A percentile compares a stretch with the other conserved stretches of the same genome.
phyloP scores from a whole-genome alignment of 2,329 filamentous ascomycete genomes.

The Stachybotrys elegans region DNA sequence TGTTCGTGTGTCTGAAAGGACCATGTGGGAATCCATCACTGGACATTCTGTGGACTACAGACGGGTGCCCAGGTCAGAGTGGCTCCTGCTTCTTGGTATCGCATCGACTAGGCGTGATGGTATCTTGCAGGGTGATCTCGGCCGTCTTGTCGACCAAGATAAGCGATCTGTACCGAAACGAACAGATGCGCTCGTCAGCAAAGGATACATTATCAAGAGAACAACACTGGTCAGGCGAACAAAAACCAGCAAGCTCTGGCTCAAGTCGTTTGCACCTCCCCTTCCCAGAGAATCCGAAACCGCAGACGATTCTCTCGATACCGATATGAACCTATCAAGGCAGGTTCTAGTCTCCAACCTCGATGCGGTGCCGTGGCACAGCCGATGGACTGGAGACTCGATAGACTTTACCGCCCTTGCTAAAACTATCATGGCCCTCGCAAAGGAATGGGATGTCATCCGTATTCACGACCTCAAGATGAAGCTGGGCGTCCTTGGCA shows the following conservation, averaged over 20 bases:
- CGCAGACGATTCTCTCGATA: slow-evolving; percentile 14
- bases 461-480: slow-evolving; percentile 52
- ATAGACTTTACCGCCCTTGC: slow-evolving; percentile 55
- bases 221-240: slow-evolving; percentile 53
- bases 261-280: slow-evolving; percentile 48
- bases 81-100: slow-evolving; percentile 53
- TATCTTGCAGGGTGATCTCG: slow-evolving; percentile 57
- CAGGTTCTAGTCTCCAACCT: slow-evolving; percentile 38
- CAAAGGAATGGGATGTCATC: slow-evolving; percentile 54
- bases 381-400: slow-evolving; percentile 51
- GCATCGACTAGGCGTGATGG: slow-evolving; percentile 48
- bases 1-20: slow-evolving; percentile 48
- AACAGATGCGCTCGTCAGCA: slow-evolving; percentile 53
- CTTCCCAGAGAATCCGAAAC: slow-evolving; percentile 29
- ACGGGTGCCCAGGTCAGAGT: slow-evolving; percentile 53
- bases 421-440: slow-evolving; percentile 51
- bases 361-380: slow-evolving; percentile 50
- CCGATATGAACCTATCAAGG: slow-evolving; percentile 33
- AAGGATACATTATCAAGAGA: slow-evolving; percentile 59
- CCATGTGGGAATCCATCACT: slow-evolving; percentile 55
- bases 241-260: slow-evolving; percentile 60
- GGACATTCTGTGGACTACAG: slow-evolving; percentile 56
- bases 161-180: slow-evolving; percentile 59
- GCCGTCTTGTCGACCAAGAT: slow-evolving; percentile 53
- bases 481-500: slow-evolving; percentile 52